Conservation (phyloP, 2,329 filamentous ascomycete species). For the Ophiostoma perfectum region DNA sequence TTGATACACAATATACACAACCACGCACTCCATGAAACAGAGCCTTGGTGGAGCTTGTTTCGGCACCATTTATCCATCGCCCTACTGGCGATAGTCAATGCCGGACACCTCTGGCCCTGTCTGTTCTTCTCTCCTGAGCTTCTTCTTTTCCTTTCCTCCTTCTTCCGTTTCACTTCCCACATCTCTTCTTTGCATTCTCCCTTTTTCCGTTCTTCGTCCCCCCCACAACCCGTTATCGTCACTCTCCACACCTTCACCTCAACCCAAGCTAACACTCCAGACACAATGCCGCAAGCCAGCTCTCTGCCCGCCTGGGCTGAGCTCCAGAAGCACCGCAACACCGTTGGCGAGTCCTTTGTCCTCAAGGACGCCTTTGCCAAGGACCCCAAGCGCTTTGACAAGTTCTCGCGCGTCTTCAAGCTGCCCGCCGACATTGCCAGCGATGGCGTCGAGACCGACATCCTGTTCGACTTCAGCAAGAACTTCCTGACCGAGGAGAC, state of each 20-base stretch:
- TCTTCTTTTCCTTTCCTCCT: not conserved
- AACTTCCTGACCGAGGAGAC: slow-evolving; percentile 97
- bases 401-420: slow-evolving; percentile 80
- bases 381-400: slow-evolving; percentile 81
- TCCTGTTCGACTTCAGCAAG: slow-evolving; percentile 98
- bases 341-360: slow-evolving; percentile 80
- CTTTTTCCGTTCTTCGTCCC: not conserved
- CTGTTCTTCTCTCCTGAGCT: not conserved
- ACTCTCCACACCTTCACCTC: not conserved
- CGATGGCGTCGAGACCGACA: slow-evolving; percentile 56
- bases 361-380: slow-evolving; percentile 89
- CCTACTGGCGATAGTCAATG: not conserved
- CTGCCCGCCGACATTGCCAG: slow-evolving; percentile 70
- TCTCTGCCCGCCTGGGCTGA: slow-evolving; percentile 82
- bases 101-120: not conserved
- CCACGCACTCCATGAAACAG: slow-evolving; percentile 8
- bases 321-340: slow-evolving; percentile 85
- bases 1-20: not conserved
- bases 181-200: not conserved
- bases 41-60: slow-evolving; percentile 9
- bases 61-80: not conserved
- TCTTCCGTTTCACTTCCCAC: not conserved
- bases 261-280: slow-evolving; percentile 11
- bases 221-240: not conserved
- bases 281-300: slow-evolving; percentile 72